Conservation (phyloP, 306 rosid species). For the Abrus precatorius region DNA sequence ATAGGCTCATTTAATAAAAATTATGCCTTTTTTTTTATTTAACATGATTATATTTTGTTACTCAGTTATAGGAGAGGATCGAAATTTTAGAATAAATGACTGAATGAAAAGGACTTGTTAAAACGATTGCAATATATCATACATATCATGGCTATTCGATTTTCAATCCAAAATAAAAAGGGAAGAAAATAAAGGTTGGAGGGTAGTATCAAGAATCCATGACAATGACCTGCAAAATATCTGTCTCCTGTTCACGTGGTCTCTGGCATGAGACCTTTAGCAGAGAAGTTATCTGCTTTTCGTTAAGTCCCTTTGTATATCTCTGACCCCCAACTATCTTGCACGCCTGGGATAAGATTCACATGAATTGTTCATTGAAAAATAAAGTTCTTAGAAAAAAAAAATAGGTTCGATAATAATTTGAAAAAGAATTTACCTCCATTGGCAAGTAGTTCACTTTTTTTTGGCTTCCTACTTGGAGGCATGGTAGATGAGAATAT, state of each 20-base stretch:
- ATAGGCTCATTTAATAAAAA: too few relatives aligned
- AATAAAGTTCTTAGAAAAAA: background rate
- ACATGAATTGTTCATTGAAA: conserved; percentile 1
- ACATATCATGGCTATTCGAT: conserved; percentile 16
- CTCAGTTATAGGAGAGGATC: too few relatives aligned
- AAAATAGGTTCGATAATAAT: background rate
- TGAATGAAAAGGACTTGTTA: conserved; percentile 6
- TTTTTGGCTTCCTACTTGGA: conserved; percentile 63
- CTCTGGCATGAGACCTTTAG: conserved; percentile 64
- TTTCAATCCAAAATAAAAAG: conserved; percentile 1
- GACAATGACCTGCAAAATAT: conserved; percentile 56
- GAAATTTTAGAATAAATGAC: background rate
- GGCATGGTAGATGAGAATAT: conserved; percentile 61
- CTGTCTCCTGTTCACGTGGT: conserved; percentile 60
- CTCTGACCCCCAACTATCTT: conserved; percentile 65
- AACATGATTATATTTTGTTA: too few relatives aligned
- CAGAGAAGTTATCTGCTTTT: conserved; percentile 61
- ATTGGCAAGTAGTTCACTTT: conserved; percentile 62
- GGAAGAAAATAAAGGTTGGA: background rate
- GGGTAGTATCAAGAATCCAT: conserved; percentile 23
- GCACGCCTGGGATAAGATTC: conserved; percentile 54
- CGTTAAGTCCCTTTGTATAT: conserved; percentile 59
- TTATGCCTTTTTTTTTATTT: too few relatives aligned
- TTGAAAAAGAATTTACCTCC: conserved; percentile 53
- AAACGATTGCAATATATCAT: conserved; percentile 13